Evolutionary conservation across 2,329 filamentous ascomycete genomes (phyloP), one percentile per base, ranked within the genome.

Genomic region (Colletotrichum trifolii): DNA sequence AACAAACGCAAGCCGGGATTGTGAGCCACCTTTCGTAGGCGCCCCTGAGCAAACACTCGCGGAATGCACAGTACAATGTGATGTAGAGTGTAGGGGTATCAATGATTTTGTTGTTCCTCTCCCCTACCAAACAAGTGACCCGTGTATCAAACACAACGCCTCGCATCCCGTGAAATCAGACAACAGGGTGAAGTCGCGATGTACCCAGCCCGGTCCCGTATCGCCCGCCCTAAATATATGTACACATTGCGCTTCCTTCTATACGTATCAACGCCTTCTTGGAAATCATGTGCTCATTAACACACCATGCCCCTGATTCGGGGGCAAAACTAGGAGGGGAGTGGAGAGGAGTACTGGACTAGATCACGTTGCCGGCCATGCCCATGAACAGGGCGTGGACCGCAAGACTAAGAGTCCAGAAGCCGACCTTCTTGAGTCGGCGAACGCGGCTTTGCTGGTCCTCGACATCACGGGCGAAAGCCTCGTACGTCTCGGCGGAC

Each of bases 321-420:
- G 33, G 50, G 45, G 49, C 34, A 13, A 59, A 61, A 48, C 33
- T 12, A 25, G 25, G 25, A 40, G 34, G 54, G 17, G 45, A 64
- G 39, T 38, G 48, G 53, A 43, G 13, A 62, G 47, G 52, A 47
- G 45, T 36, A 45, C 43, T 33, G 36, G 25, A n/a, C 15, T 71
- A 88, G 54, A 89, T 83, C 66, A 89, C 81, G 69, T 94, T 96
- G 13, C 95, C 95, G 5, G 94, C 95, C 84, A 98, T 91, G 9
- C 96, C 96, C 81, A 98, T 91, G 74, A 98, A 96, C 40, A 99
- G 85, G 3, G 95, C 96, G 75, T 99, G 96, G 8, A 95, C 92
- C 7, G 95, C 93, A 62, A 99, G 82, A 71, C 95, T 94, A 60
- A 98, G 84, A 3, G 94, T 97, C 96, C 96, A 99, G 72, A 98